Evolutionary conservation across 306 rosid genomes (phyloP), one percentile per base, ranked within the genome.

Genomic region (Castanea mollissima): DNA sequence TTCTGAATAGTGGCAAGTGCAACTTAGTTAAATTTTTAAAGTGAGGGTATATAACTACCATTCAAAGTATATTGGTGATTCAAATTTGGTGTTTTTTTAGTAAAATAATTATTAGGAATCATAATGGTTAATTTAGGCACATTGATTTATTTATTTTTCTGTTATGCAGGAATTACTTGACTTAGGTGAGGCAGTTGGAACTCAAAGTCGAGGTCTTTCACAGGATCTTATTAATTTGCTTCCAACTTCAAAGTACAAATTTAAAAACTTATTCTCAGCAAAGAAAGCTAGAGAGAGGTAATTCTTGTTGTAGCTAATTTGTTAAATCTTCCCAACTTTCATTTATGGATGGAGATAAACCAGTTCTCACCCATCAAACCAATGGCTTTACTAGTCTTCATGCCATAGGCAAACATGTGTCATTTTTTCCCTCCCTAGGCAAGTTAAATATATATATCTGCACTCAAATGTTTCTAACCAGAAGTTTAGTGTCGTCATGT

Each of bases 141-240:
- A 15, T 18, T 56, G 2, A 55, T n/a, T 58, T 32, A 32, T 32
- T 4, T 4, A 5, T 38, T 68, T 23, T 21, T 55, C 29, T 88
- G 65, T 75, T 76, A 65, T 69, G 35, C 85, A 94, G 98, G 97
- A 92, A 82, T 84, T 92, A 59, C 88, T 94, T 62, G 94, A 92
- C 83, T 83, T 92, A 76, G 97, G 97, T 52, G 98, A 94, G 81
- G 89, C 97, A 51, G 94, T 92, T 79, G 98, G 97, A 83, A 89
- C 92, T 69, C 86, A 94, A 86, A 91, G 89, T 82, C 89, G 97
- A 55, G 97, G 98, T 71, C 97, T 94, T 75, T 83, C 97, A 2
- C 86, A 86, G 70, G 97, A 94, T 73, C 97, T 89, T 44, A 94
- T 94, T 72, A 89, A 84, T 80, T 85, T 73, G 76, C 97, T 94